Base-by-base conservation (phyloP, 305 asterid genomes). In the Euphrasia arctica region DNA sequence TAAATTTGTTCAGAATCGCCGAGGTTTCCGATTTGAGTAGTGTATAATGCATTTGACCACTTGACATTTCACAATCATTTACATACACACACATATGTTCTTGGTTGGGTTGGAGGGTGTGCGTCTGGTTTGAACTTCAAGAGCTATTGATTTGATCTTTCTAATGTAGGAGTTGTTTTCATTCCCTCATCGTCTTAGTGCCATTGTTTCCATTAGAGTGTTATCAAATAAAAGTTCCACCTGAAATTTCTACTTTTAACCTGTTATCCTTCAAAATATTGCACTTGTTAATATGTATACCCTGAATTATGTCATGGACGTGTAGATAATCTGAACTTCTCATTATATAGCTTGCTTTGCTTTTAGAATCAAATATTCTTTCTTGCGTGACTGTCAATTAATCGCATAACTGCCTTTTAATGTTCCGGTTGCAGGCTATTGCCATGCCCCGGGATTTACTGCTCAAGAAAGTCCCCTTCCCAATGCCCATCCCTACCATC, bases 401-500 rank as follows among this genome's bases (percentile, higher is more conserved):
- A 64, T 66, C 65, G 69, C 63, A 58, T 54, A 25, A 60, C 42
- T 70, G 39, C 43, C 55, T 34, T 27, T 69, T 22, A 69, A 64
- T 60, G 45, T 61, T 74, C 77, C 65, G 49, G 49, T 75, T 82
- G 77, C 88, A 91, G 98, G 96, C 89, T 55, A 70, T 93, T 51
- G 76, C 99, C 59, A 75, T 71, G 58, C 99, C 99, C 77, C 85
- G 99, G 55, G 99, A 93, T 72, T 55, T 93, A 70, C 67, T 93
- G 72, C 86, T 93, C 27, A 90, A 88, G 15, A 93, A 80, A 77
- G 85, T 90, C 68, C 97, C 99, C 4, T 68, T 85, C 75, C 99
- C 99, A 15, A 67, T 93, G 96, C 99, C 97, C 7, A 72, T 63
- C 51, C 99, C 99, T n/a, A 59, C 81, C 9, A 88, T 93, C 72